Conservation (phyloP, 768 basidiomycete species). For the Cytidiella melzeri region DNA sequence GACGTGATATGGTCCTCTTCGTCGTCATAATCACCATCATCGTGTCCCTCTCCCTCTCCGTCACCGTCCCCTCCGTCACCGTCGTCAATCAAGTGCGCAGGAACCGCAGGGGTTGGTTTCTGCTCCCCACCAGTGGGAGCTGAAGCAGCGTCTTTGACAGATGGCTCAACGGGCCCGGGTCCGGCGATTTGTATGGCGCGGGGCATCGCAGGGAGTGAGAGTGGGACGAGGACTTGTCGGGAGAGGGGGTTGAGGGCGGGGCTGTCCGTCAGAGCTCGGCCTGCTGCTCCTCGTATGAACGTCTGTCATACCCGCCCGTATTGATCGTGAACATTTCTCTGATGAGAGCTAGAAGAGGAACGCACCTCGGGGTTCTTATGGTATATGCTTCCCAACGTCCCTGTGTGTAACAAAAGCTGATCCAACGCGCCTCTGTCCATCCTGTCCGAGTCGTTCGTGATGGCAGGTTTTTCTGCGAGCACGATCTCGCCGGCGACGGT, state of each 20-base stretch:
- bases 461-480: conserved; percentile 87
- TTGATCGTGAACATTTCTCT: too few relatives aligned
- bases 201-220: conserved; percentile 43
- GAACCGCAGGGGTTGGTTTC: conserved; percentile 9
- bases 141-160: conserved; percentile 13
- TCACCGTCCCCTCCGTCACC: conserved; percentile 21
- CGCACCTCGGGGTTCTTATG: conserved; percentile 93
- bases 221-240: conserved; percentile 59
- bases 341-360: conserved; percentile 1
- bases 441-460: conserved; percentile 95
- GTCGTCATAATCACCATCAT: conserved; percentile 34
- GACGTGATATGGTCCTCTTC: conserved; percentile 33
- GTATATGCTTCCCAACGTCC: conserved; percentile 91
- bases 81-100: conserved; percentile 15
- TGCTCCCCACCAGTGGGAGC: conserved; percentile 19
- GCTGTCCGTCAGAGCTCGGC: conserved; percentile 78
- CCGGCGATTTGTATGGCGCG: conserved; percentile 47
- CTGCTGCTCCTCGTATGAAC: conserved; percentile 86
- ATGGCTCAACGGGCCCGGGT: conserved; percentile 55
- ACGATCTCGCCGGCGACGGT: conserved; percentile 85
- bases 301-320: conserved; percentile 42
- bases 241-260: conserved; percentile 86
- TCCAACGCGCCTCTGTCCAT: conserved; percentile 97
- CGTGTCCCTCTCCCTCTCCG: conserved; percentile 27
- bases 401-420: conserved; percentile 89